Evolutionary conservation across 2,329 filamentous ascomycete species (phyloP).

Genomic region (Fusarium duplospermum): DNA sequence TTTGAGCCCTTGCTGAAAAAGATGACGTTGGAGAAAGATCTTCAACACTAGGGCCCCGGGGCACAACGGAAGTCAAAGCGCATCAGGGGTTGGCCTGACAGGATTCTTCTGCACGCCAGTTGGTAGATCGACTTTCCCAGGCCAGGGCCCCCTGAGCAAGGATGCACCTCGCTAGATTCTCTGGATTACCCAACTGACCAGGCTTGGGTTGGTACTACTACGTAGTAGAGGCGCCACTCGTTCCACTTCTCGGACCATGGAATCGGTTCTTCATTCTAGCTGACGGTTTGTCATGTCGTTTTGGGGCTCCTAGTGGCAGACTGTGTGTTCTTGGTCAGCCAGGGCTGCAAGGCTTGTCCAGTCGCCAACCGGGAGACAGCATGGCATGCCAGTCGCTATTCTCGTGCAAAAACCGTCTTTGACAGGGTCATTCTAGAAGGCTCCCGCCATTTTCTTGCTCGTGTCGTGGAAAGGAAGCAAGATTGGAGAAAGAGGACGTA

Average conservation of each 20-base stretch:
- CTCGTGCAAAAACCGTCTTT: neutral
- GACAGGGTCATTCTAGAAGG: neutral
- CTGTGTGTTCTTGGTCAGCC: neutral
- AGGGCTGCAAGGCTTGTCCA: neutral
- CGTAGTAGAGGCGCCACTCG: neutral
- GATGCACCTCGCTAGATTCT: neutral
- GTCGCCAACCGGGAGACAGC: neutral
- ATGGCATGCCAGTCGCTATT: neutral
- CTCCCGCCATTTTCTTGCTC: neutral
- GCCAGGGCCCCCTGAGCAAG: neutral
- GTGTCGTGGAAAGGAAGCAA: neutral
- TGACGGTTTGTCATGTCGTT: neutral
- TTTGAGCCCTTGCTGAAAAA: neutral
- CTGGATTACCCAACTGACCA: neutral
- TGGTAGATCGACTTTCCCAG: neutral
- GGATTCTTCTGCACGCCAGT: neutral
- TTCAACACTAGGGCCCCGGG: neutral
- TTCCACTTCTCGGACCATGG: conserved; percentile 2
- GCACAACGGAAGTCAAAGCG: conserved; percentile 3
- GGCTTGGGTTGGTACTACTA: neutral
- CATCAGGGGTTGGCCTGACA: neutral
- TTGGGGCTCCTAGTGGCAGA: neutral
- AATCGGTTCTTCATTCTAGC: neutral
- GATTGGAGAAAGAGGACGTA: neutral
- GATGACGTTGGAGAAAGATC: neutral